phyloP scores from a whole-genome alignment of 495 filamentous ascomycete species.

The Schizothecium vesticola region DNA sequence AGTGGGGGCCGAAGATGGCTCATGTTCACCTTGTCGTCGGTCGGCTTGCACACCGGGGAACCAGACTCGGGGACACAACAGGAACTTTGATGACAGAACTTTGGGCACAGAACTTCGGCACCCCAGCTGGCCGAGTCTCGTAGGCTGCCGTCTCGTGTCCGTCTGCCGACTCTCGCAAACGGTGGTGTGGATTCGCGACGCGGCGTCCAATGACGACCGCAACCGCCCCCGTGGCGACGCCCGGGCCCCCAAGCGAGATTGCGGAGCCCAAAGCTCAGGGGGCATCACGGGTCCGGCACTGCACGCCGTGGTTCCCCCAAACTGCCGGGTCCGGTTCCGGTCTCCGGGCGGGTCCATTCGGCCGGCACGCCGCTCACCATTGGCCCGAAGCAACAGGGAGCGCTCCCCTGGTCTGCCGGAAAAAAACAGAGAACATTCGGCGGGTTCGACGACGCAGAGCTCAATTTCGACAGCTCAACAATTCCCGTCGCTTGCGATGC shows the following conservation, averaged over 20 bases:
- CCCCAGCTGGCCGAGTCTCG: neutral
- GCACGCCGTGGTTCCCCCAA: neutral
- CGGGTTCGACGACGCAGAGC: neutral
- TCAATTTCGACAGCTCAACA: neutral
- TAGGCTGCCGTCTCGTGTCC: neutral
- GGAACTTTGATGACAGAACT: too few species aligned
- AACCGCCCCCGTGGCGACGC: neutral
- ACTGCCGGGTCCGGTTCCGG: neutral
- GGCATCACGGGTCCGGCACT: neutral
- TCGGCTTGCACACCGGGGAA: neutral
- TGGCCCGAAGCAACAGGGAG: neutral
- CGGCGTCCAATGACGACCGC: neutral
- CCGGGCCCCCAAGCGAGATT: conserved; percentile 11
- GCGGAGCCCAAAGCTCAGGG: conserved; percentile 4
- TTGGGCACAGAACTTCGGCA: too few species aligned
- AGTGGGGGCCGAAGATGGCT: neutral
- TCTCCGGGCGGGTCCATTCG: neutral
- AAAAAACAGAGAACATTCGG: neutral
- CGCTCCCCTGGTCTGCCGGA: neutral
- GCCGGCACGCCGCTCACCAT: neutral
- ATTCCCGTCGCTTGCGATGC: neutral
- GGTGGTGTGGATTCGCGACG: neutral
- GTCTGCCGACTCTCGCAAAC: neutral
- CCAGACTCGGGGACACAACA: neutral
- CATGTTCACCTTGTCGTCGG: neutral